Base-by-base conservation (phyloP, 129 eudicot species). In the Ambrosia trifida region DNA sequence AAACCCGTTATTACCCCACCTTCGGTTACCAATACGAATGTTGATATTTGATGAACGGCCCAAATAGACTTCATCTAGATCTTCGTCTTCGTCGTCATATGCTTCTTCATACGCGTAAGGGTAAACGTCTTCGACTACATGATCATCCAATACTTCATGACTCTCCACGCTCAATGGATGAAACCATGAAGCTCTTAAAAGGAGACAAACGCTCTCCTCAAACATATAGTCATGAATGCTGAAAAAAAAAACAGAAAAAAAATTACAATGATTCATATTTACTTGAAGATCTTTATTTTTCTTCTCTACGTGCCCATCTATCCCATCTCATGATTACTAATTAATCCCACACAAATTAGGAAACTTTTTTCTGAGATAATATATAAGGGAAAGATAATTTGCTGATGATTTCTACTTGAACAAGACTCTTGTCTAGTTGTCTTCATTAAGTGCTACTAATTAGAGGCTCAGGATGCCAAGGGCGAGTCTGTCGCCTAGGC, bases 191-290 rank as follows among this genome's bases (percentile, higher is more conserved):
- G 98, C 98, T 73, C 96, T 75, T 30, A 89, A 77, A 35, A 92
- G 98, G 68, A 92, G 90, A 72, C 95, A 89, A 13, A 92, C 98
- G 19, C 96, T 89, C 83, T 92, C 98, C 84, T 92, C 98, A 38
- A 86, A 83, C 95, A 92, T 86, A 61, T 88, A 89, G 78, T 88
- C 95, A 57, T 86, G 87, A 53, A 92, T 78, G 85, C 98, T 92
- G 96, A 8, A 36, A 11, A 52, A 3, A 51, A 45, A 19, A 8
- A 17, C 28, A 36, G 9, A 24, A 12, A 17, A 36, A 7, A 24
- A 69, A 51, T 8, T 2, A 30, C n/a, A 31, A 30, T 4, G 45
- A 46, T 43, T 28, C 30, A 17, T 47, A 47, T 47, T 35, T 11
- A 18, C 14, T 16, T 33, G 2, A 31, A 51, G 17, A 54, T 32